These are phyloP conservation scores for Citeromyces siamensis DNA, from an alignment of 1,139 yeast genomes.

Conservation along the genomic window DNA sequence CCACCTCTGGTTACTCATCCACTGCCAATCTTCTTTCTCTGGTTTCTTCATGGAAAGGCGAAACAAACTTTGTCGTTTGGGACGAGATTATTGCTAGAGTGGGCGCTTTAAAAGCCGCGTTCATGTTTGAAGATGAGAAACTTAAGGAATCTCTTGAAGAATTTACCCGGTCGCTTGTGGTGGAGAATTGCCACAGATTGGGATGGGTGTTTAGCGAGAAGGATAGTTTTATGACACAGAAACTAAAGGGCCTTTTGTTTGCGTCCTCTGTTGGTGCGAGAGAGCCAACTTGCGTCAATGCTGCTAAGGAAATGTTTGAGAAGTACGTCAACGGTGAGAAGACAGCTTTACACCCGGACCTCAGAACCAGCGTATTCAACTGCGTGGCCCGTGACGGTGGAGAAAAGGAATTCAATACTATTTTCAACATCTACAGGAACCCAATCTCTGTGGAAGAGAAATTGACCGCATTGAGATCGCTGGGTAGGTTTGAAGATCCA, in stretches of 20 bases:
- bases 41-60: slow-evolving; percentile 56
- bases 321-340: slow-evolving; percentile 53
- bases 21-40: slow-evolving; percentile 55
- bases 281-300: slow-evolving; percentile 39
- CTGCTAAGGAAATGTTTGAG: slow-evolving; percentile 44
- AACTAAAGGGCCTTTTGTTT: slow-evolving; percentile 65
- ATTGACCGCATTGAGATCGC: slow-evolving; percentile 56
- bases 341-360: slow-evolving; percentile 68
- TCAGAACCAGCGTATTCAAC: slow-evolving; percentile 59
- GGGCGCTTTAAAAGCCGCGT: slow-evolving; percentile 47
- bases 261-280: slow-evolving; percentile 53
- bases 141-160: slow-evolving; percentile 42
- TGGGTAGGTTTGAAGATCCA: slow-evolving; percentile 58
- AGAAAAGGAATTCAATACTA: slow-evolving; percentile 45
- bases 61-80: slow-evolving; percentile 70
- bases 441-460: slow-evolving; percentile 67
- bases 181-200: slow-evolving; percentile 39
- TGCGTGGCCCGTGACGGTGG: slow-evolving; percentile 62
- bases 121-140: slow-evolving; percentile 54
- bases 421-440: slow-evolving; percentile 50
- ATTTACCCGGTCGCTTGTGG: slow-evolving; percentile 49
- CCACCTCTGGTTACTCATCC: slow-evolving; percentile 61
- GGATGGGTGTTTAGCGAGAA: slow-evolving; percentile 58
- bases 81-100: slow-evolving; percentile 48
- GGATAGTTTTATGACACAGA: slow-evolving; percentile 64